Evolutionary conservation across 768 basidiomycete species (phyloP), one percentile per base, ranked within the genome.

Genomic region (Rhizopogon vinicolor): DNA sequence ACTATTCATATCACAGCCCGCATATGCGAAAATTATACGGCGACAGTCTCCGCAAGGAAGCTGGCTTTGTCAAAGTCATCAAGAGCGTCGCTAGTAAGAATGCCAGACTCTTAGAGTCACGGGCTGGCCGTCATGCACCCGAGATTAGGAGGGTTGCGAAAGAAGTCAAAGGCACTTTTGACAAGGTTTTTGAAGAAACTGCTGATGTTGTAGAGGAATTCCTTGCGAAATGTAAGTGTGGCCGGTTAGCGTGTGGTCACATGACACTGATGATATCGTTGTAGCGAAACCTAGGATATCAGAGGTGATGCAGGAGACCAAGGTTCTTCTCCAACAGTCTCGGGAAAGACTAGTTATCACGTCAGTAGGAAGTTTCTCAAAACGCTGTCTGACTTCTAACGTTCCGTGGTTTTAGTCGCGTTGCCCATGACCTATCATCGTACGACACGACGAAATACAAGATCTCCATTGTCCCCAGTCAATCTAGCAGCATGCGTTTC

Each of bases 1-100:
- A 51, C 58, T 3, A 35, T 42, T 29, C 35, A 35, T 10, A 43
- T 14, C 0, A 44, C 53, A 98, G 96, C 62, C 97, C 97, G n/a
- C 97, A 98, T 72, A 98, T 98, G 97, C 85, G 83, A 58, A 93
- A 92, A 67, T 78, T 98, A 18, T 99, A 99, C 69, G 96, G 97
- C 3, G 85, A 95, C 64, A 86, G 89, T 13, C 75, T 99, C 12
- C 86, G 97, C 59, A 93, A 94, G 71, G 96, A 98, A 56, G 96
- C 95, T 1, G 97, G 97, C 51, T 90, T 98, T 60, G 92, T 96
- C 62, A 97, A 98, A 75, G 95, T 98, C n/a, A 87, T 99, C 70
- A 95, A 94, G 73, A 90, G 80, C 56, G 92, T 95, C 9, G 94
- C 94, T 3, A 85, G 80, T 65, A 87, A 86, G 74, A 91, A 93